phyloP scores from a whole-genome alignment of 148 eudicot genomes.

The Rhododendron molle region DNA sequence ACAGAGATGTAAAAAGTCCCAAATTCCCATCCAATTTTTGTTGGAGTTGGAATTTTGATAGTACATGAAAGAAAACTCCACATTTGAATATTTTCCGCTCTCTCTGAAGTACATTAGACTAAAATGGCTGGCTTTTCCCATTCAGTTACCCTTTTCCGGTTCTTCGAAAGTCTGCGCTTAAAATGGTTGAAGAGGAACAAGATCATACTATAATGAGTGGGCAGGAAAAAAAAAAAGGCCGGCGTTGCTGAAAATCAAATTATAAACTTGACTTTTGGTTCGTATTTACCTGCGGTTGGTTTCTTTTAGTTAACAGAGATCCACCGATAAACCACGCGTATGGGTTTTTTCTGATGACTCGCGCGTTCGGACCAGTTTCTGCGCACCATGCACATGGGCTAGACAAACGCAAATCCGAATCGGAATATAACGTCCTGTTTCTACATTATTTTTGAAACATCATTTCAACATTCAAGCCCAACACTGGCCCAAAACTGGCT shows the following conservation, averaged over 20 bases:
- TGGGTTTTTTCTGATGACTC: neutral
- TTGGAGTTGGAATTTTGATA: too few relatives aligned
- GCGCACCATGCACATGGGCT: neutral
- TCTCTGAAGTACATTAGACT: neutral
- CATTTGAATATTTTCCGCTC: too few relatives aligned
- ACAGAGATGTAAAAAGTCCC: too few relatives aligned
- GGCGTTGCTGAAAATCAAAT: neutral
- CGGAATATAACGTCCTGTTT: too few relatives aligned
- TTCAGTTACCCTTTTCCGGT: neutral
- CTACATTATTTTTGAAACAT: too few relatives aligned
- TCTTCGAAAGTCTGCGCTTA: neutral
- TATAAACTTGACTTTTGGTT: neutral
- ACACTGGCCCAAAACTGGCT: too few relatives aligned
- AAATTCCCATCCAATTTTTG: too few relatives aligned
- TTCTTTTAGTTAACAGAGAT: neutral
- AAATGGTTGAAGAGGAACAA: neutral
- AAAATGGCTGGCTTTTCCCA: neutral
- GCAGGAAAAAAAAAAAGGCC: too few relatives aligned
- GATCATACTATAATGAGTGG: neutral
- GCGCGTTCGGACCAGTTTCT: too few relatives aligned
- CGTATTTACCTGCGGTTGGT: neutral
- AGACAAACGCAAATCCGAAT: neutral
- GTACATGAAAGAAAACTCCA: too few relatives aligned
- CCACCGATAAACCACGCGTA: neutral
- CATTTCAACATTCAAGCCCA: too few relatives aligned